Evolutionary conservation across 345 rosid genomes (phyloP).

Genomic region (Brassica napus): DNA sequence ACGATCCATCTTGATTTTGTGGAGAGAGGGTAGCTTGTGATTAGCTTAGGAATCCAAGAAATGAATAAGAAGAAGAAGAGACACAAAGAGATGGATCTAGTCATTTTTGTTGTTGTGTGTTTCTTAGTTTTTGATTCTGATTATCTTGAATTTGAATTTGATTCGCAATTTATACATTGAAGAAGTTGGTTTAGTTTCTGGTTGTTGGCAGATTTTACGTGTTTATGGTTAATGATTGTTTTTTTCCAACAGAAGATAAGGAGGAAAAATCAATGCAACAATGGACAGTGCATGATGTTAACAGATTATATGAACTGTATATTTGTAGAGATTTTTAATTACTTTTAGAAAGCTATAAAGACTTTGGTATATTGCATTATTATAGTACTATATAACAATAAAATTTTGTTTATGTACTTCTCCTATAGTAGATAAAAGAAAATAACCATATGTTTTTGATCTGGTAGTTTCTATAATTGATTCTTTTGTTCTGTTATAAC

Average conservation of each 20-base stretch:
- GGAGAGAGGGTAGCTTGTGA: constrained; percentile 47
- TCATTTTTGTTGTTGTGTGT: constrained; percentile 9
- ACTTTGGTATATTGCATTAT: neutral
- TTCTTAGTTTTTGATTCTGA: neutral
- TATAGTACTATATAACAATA: neutral
- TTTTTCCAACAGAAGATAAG: neutral
- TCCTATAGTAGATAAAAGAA: neutral
- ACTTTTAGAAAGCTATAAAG: neutral
- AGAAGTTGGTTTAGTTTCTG: constrained; percentile 23
- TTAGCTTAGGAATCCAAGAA: neutral
- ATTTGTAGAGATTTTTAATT: neutral
- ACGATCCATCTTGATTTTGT: constrained; percentile 61
- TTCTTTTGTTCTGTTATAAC: neutral
- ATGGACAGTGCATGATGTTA: neutral
- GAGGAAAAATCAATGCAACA: neutral
- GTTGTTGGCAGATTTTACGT: constrained; percentile 21
- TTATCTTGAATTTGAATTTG: constrained; percentile 6
- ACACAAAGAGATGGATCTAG: constrained; percentile 2
- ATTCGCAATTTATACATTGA: neutral
- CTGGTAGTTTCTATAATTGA: neutral
- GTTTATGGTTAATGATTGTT: neutral
- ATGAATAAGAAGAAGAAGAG: constrained; percentile 14
- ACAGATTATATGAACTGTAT: neutral
- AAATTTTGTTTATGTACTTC: neutral
- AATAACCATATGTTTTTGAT: neutral